Evolutionary conservation across 2,329 filamentous ascomycete species (phyloP), one percentile per base, ranked within the genome.

Genomic region (Apiospora hydei): DNA sequence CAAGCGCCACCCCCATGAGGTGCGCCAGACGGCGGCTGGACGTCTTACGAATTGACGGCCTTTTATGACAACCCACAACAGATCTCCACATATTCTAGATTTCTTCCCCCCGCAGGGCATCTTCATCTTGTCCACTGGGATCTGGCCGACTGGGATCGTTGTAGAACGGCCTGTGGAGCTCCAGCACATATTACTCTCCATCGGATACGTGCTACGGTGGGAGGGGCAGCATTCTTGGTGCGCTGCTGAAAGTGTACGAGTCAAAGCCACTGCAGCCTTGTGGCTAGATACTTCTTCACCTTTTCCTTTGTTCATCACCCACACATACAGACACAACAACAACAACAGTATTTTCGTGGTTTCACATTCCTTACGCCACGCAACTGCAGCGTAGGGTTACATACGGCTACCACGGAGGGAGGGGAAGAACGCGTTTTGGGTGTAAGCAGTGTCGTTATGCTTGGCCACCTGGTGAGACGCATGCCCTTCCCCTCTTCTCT

Each of bases 41-140:
- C 38, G 46, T 30, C 47, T 72, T 57, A 72, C 47, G 71, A 70
- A 72, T 49, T 67, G 49, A 53, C 69, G 67, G 71, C 49, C 71
- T 46, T 43, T 51, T 13, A 64, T 41, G 57, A 64, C 34, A 70
- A 67, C 26, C 67, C 38, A 57, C n/a, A 72, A 72, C 30, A 46
- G 68, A 61, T 10, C 61, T 70, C 68, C 57, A 44, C 57, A 47
- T 69, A 44, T 16, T 43, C 24, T 34, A 66, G 34, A 47, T n/a
- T 38, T 21, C 38, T 67, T 53, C 41, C 49, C 24, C 21, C 16
- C 44, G 21, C 11, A 14, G 21, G 30, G 24, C 49, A 18, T 57
- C 34, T 8, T 24, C 34, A 66, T 43, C 41, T 44, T 24, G 38
- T n/a, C 70, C n/a, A 53, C 71, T 66, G 67, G 71, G 57, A 41